These are phyloP conservation scores for Naegleria lovaniensis DNA, from an alignment of 208 protist genomes.

Conservation along the genomic window DNA sequence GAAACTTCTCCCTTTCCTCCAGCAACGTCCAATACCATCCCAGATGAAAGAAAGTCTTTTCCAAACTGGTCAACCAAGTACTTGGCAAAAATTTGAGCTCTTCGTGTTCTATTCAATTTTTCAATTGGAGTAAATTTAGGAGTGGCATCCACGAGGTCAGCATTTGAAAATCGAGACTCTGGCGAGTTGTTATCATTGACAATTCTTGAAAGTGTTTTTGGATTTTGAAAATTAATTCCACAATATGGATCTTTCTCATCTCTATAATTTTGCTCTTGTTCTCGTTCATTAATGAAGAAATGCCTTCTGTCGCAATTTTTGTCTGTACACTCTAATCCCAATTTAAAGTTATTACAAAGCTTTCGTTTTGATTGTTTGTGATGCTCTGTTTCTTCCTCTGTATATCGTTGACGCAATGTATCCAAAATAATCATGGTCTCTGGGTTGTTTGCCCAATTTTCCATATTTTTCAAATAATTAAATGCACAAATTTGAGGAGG, in stretches of 20 bases:
- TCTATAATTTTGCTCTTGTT: background rate
- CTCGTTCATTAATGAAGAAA: background rate
- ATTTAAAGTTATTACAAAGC: background rate
- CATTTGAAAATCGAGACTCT: background rate
- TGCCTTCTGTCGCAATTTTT: background rate
- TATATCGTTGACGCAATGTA: background rate
- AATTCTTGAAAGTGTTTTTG: background rate
- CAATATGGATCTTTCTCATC: background rate
- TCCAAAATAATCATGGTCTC: background rate
- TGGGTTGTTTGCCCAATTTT: background rate
- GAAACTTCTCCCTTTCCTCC: background rate
- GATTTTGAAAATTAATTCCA: background rate
- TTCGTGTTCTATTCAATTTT: background rate
- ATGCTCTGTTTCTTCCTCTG: background rate
- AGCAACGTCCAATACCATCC: background rate
- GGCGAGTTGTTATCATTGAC: no score
- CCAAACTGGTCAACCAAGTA: background rate
- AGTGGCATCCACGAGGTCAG: background rate
- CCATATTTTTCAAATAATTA: background rate
- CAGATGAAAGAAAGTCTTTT: background rate
- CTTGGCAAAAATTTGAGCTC: conserved; percentile 2
- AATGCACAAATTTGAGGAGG: background rate
- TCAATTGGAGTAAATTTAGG: background rate
- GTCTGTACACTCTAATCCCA: background rate
- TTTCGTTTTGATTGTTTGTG: background rate